Base-by-base conservation (phyloP, 305 asterid genomes). In the Fraxinus sp. region DNA sequence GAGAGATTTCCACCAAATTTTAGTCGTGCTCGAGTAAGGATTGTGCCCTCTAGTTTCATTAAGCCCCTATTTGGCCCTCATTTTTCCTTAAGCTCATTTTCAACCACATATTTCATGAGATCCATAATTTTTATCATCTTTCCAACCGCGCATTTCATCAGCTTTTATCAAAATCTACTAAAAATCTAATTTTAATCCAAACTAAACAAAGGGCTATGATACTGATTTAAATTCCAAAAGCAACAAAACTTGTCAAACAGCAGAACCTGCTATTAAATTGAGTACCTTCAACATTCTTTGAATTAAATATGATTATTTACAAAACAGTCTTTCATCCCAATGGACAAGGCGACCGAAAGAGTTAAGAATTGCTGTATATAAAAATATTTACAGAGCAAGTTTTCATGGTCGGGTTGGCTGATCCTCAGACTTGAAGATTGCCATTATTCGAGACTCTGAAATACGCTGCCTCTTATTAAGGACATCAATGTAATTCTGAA, bases 381-480 rank as follows among this genome's bases (percentile, higher is more conserved):
- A 59, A 20, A 59, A 59, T 59, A 20, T 20, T 59, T 57, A 57
- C 70, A 59, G 13, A 2, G 70, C 20, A 59, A 59, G 72, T 62
- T 81, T 83, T 91, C 85, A 62, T 62, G 33, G 14, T 5, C 14
- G 72, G 16, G 77, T 81, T 85, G 86, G 86, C 77, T 82, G 92
- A 80, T 82, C 87, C 79, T 86, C 90, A 20, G 90, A 84, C 90
- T 89, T 94, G 79, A 91, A 86, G 75, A 87, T 66, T 80, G 90
- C 89, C 91, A 92, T 85, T 85, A 85, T 93, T 84, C 88, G 93
- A 66, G 94, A 59, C 83, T 85, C 85, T 24, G 96, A 92, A 81
- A 92, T 36, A 83, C 84, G 91, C 80, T 90, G 92, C 91, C 96
- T 87, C 89, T 90, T 89, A 64, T 84, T 92, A 83, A 93, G 91